phyloP scores from a whole-genome alignment of 23 red algal species.

The Gracilaria gracilis region DNA sequence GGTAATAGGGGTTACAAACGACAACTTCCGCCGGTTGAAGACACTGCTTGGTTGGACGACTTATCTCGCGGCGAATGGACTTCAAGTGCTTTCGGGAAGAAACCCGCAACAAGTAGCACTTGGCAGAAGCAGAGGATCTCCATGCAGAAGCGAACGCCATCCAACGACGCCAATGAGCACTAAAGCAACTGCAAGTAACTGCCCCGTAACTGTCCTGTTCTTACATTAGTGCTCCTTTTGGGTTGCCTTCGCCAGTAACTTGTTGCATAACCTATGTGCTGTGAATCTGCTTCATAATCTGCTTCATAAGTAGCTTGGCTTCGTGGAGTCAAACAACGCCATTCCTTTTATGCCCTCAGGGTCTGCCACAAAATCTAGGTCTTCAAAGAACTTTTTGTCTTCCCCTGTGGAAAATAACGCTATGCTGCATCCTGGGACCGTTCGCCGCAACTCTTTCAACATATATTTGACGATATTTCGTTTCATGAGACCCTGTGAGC shows the following conservation, averaged over 20 bases:
- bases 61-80: constrained; percentile 49
- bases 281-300: not conserved
- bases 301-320: constrained; percentile 26
- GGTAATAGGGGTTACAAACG: not conserved
- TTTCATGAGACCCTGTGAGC: constrained; percentile 66
- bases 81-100: constrained; percentile 42
- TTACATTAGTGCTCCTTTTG: not conserved
- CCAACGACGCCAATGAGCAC: constrained; percentile 21
- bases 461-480: constrained; percentile 85
- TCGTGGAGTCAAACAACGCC: constrained; percentile 59
- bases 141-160: constrained; percentile 19
- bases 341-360: constrained; percentile 82
- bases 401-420: constrained; percentile 68
- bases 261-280: not conserved
- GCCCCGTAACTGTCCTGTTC: too few species aligned
- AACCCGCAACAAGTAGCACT: not conserved
- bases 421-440: constrained; percentile 78
- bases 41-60: constrained; percentile 61
- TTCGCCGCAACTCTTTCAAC: constrained; percentile 73
- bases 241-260: not conserved
- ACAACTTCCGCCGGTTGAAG: constrained; percentile 12
- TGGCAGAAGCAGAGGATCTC: constrained; percentile 5
- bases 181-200: not conserved
- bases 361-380: constrained; percentile 81
- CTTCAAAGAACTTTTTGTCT: constrained; percentile 74